Evolutionary conservation across 768 basidiomycete species (phyloP), one percentile per base, ranked within the genome.

Genomic region (Rhizopogon sp.): DNA sequence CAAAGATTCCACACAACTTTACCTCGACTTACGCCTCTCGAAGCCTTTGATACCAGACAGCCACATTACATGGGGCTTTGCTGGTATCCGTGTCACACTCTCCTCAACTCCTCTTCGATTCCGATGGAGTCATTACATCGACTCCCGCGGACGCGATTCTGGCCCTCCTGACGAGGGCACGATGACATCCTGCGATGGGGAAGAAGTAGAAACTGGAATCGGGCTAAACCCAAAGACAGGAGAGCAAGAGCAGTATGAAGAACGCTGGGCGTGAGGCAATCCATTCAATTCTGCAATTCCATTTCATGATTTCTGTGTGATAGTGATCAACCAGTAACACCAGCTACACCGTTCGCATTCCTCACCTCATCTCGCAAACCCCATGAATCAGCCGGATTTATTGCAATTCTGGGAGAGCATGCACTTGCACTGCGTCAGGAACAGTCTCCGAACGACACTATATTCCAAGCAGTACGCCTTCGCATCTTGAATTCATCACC

Each of bases 231-330:
- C 58, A 0, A 35, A 57, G 35, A 61, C 59, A 17, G 64, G 64
- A 8, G 41, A 51, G 39, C 37, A 55, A 16, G 56, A 50, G 9
- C 33, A 47, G 16, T 66, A 60, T 40, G 58, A 64, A 52, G 65
- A 67, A 16, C 50, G 60, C 14, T 62, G 61, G 59, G 55, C 45
- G 65, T 67, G 50, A 43, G 58, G 33, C 43, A 42, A 33, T 16
- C 28, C 39, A 17, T 9, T 20, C 2, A 43, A 47, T 7, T 25
- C 25, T n/a, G 0, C 22, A 9, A 14, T n/a, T n/a, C 25, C 2
- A 16, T 39, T n/a, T 50, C 35, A 17, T 51, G 9, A 54, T 56
- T 35, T 39, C 28, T 25, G 22, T 5, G 22, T 7, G 41, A 31
- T 35, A 60, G 57, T n/a, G 55, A 60, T 8, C 52, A 62, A 47